Conservation (phyloP, 1,284 basidiomycete species). For the Pseudozyma tsukubaensis region DNA sequence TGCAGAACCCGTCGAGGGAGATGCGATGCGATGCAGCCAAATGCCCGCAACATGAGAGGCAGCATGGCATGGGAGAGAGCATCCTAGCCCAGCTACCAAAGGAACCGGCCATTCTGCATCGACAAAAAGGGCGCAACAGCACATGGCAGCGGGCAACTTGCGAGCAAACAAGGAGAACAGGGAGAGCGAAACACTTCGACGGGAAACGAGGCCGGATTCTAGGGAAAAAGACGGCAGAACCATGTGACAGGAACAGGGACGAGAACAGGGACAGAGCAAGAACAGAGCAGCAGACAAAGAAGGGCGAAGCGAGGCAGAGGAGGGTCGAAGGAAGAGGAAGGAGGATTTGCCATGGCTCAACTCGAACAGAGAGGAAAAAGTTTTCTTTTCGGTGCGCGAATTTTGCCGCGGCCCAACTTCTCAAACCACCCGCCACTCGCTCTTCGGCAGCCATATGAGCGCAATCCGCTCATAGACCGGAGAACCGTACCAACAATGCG, state of each 20-base stretch:
- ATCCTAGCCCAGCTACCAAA: no score
- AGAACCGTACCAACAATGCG: constrained; percentile 6
- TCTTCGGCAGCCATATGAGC: constrained; percentile 23
- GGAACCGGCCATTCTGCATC: background rate
- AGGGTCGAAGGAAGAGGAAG: background rate
- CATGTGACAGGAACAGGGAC: constrained; percentile 7
- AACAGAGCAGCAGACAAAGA: background rate
- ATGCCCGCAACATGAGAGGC: constrained; percentile 11
- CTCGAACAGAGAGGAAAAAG: background rate
- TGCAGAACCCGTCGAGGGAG: no score
- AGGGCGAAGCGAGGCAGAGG: background rate
- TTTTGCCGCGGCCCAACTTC: constrained; percentile 30
- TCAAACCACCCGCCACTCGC: constrained; percentile 12
- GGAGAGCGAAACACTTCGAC: background rate
- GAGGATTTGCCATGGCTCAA: constrained; percentile 21
- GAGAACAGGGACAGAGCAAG: constrained; percentile 3
- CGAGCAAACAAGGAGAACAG: background rate
- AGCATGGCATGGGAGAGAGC: no score
- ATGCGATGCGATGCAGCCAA: constrained; percentile 6
- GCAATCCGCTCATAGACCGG: constrained; percentile 11
- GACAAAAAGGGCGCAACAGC: constrained; percentile 1
- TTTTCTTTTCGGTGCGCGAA: constrained; percentile 19
- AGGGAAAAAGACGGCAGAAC: constrained; percentile 1
- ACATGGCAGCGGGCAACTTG: background rate
- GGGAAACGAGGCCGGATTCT: background rate